phyloP scores from a whole-genome alignment of 2,329 filamentous ascomycete species.

The Penicillium sp. region DNA sequence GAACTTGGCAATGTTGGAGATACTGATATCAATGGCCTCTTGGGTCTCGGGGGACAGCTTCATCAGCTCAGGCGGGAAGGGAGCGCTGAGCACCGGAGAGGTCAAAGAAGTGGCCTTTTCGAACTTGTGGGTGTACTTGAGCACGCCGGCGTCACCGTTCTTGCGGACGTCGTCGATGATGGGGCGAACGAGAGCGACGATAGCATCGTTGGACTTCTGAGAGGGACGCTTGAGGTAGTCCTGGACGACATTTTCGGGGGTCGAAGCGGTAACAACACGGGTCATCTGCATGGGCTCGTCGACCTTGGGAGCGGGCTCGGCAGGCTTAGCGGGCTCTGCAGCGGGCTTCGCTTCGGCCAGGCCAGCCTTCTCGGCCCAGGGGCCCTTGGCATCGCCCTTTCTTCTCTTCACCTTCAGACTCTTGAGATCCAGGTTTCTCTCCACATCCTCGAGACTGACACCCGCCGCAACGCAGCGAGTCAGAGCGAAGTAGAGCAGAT shows the following conservation, averaged over 20 bases:
- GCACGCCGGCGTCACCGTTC: constrained; percentile 75
- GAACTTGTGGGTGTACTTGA: constrained; percentile 95
- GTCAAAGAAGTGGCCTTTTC: constrained; percentile 88
- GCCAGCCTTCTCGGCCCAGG: constrained; percentile 77
- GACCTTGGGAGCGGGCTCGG: constrained; percentile 44
- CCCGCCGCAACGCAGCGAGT: constrained; percentile 80
- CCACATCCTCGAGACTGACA: constrained; percentile 78
- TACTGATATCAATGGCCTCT: constrained; percentile 85
- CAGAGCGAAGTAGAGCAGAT: constrained; percentile 90
- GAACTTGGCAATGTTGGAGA: constrained; percentile 88
- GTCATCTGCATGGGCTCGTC: constrained; percentile 58
- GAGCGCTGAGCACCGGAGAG: constrained; percentile 79
- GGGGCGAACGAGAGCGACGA: constrained; percentile 79
- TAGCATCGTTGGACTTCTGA: constrained; percentile 87
- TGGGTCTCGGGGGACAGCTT: constrained; percentile 72
- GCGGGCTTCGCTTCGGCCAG: constrained; percentile 41
- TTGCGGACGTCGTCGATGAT: constrained; percentile 82
- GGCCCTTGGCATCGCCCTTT: constrained; percentile 85
- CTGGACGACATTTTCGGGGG: constrained; percentile 58
- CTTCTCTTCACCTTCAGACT: constrained; percentile 89
- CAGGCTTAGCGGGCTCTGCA: constrained; percentile 29
- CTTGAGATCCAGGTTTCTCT: constrained; percentile 87
- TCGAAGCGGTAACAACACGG: constrained; percentile 61
- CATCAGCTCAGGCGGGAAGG: constrained; percentile 81
- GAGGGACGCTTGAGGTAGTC: constrained; percentile 78